Conservation (phyloP, 257 asterid genomes). For the Solanum chaucha region DNA sequence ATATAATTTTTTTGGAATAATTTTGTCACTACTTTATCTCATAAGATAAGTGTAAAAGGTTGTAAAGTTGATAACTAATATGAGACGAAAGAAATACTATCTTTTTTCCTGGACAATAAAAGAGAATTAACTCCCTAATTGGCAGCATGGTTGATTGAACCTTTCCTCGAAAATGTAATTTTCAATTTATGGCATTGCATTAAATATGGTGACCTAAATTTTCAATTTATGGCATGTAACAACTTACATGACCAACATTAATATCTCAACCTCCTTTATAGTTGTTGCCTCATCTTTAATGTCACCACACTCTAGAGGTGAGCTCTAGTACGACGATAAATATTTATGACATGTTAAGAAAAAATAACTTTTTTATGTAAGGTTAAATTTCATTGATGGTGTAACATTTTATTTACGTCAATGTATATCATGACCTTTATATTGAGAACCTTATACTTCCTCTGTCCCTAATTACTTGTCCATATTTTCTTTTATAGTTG, state of each 20-base stretch:
- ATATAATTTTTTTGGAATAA: too few species aligned
- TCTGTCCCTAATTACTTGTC: too few species aligned
- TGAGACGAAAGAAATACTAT: too few species aligned
- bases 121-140: background rate
- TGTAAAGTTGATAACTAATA: background rate
- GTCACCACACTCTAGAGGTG: background rate
- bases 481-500: too few species aligned
- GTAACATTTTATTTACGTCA: background rate
- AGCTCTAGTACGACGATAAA: background rate
- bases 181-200: background rate
- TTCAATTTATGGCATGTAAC: background rate
- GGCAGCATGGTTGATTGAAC: background rate
- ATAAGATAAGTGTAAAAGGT: too few species aligned
- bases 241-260: background rate
- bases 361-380: too few species aligned
- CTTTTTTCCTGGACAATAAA: background rate
- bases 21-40: too few species aligned
- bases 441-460: background rate
- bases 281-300: background rate
- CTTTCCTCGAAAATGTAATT: background rate
- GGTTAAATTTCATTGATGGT: rapidly evolving
- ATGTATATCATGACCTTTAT: background rate
- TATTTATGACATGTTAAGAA: background rate
- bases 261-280: background rate
- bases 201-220: too few species aligned